These are phyloP conservation scores for Microsporum audouinii DNA, from an alignment of 2,329 filamentous ascomycete genomes.

Conservation along the genomic window DNA sequence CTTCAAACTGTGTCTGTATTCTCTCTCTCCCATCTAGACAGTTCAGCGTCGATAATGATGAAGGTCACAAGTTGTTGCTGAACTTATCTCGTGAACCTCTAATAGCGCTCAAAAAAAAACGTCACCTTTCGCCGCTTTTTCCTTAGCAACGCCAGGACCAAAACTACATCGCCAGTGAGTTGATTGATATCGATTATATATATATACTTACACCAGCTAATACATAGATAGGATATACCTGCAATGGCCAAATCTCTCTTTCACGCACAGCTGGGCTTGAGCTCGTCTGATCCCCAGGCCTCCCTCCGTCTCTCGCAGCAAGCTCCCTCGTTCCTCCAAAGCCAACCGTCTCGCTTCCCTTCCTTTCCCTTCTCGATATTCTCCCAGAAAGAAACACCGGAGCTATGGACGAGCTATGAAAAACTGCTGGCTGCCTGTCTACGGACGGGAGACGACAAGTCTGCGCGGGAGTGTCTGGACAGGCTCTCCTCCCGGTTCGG, in stretches of 20 bases:
- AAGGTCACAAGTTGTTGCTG: background rate
- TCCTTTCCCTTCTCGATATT: conserved; percentile 44
- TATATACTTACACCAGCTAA: background rate
- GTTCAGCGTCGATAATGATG: background rate
- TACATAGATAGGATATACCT: background rate
- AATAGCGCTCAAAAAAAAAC: background rate
- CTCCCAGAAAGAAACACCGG: conserved; percentile 53
- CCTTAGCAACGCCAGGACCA: background rate
- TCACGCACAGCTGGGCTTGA: conserved; percentile 1
- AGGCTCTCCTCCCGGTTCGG: conserved; percentile 73
- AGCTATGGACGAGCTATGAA: conserved; percentile 77
- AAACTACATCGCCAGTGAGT: background rate
- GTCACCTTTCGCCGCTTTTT: background rate
- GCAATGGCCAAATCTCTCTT: background rate
- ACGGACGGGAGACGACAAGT: conserved; percentile 67
- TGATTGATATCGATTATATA: background rate
- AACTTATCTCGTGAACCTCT: background rate
- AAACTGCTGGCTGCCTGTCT: conserved; percentile 77
- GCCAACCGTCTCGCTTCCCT: conserved; percentile 38
- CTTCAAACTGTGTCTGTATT: background rate
- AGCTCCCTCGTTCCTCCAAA: conserved; percentile 34
- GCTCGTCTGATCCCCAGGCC: conserved; percentile 36
- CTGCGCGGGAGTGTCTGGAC: conserved; percentile 64
- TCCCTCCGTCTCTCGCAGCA: conserved; percentile 34
- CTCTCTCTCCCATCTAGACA: background rate